Percentiles rank a stretch among this genome's conserved stretches.
Evolutionary conservation across 2,329 filamentous ascomycete genomes (phyloP).

Genomic region (Daldinia eschscholtzii): DNA sequence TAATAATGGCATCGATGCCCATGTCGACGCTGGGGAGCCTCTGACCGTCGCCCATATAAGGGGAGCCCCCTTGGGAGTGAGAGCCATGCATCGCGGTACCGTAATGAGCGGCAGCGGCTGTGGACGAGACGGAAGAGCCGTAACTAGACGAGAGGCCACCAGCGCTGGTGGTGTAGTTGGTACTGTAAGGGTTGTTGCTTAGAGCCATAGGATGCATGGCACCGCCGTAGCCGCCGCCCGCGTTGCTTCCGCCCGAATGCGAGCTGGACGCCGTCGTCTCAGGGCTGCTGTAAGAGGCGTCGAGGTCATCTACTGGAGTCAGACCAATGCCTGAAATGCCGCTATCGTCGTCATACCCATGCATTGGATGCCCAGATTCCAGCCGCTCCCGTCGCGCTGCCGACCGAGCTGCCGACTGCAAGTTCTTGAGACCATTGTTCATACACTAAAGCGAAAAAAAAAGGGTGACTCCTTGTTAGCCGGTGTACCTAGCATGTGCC

Average conservation of each 20-base stretch:
- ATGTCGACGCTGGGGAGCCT: conserved; percentile 70
- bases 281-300: conserved; percentile 68
- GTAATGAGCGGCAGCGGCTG: conserved; percentile 53
- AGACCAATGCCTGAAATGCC: conserved; percentile 73
- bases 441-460: conserved; percentile 71
- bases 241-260: conserved; percentile 56
- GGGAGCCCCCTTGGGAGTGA: conserved; percentile 58
- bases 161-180: conserved; percentile 49
- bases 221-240: conserved; percentile 52
- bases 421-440: conserved; percentile 85
- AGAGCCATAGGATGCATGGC: conserved; percentile 49
- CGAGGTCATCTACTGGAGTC: conserved; percentile 70
- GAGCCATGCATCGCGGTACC: conserved; percentile 47
- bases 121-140: conserved; percentile 68
- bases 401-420: conserved; percentile 76
- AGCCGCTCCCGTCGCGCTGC: conserved; percentile 74
- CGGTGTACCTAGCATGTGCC: neutral
- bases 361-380: conserved; percentile 59
- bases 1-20: conserved; percentile 71
- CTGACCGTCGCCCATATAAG: conserved; percentile 62
- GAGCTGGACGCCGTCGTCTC: conserved; percentile 62
- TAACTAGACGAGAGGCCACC: conserved; percentile 58
- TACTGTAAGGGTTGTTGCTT: conserved; percentile 52
- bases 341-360: conserved; percentile 76
- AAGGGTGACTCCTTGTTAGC: conserved; percentile 13